Percentiles rank a stretch among this genome's conserved stretches.
Conservation (phyloP, 2,329 filamentous ascomycete genomes). For the Neocatenulostroma microsporum region DNA sequence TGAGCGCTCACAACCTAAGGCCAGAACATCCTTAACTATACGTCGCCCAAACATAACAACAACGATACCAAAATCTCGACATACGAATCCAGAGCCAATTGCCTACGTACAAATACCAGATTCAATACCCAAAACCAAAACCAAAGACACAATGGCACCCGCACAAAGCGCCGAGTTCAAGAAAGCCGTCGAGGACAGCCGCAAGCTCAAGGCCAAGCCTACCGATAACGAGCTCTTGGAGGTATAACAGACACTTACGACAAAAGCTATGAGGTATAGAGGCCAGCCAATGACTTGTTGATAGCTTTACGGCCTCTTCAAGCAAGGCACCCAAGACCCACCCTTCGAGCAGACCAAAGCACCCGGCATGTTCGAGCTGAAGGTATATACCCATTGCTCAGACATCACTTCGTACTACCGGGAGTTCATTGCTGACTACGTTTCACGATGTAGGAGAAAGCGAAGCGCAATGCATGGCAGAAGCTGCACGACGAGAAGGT, state of each 20-base stretch:
- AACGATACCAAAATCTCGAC: no score
- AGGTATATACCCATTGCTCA: slow-evolving; percentile 45
- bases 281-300: slow-evolving; percentile 3
- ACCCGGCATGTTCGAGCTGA: slow-evolving; percentile 64
- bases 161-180: slow-evolving; percentile 62
- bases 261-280: no score
- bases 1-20: no score
- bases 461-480: slow-evolving; percentile 73
- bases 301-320: slow-evolving; percentile 47
- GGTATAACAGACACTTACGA: slow-evolving; percentile 25
- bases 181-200: slow-evolving; percentile 61
- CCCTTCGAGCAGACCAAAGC: slow-evolving; percentile 33
- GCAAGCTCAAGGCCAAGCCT: slow-evolving; percentile 60
- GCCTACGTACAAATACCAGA: no score
- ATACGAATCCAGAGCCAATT: no score
- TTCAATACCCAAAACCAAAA: no score
- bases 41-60: no score
- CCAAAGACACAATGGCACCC: slow-evolving; percentile 15
- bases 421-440: not conserved
- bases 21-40: no score
- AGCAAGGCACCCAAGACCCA: slow-evolving; percentile 35
- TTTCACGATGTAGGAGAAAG: slow-evolving; percentile 45
- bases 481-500: slow-evolving; percentile 57
- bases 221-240: slow-evolving; percentile 57
- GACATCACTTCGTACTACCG: no score